Conservation (phyloP, 768 basidiomycete species). For the Chalciporus piperatus region DNA sequence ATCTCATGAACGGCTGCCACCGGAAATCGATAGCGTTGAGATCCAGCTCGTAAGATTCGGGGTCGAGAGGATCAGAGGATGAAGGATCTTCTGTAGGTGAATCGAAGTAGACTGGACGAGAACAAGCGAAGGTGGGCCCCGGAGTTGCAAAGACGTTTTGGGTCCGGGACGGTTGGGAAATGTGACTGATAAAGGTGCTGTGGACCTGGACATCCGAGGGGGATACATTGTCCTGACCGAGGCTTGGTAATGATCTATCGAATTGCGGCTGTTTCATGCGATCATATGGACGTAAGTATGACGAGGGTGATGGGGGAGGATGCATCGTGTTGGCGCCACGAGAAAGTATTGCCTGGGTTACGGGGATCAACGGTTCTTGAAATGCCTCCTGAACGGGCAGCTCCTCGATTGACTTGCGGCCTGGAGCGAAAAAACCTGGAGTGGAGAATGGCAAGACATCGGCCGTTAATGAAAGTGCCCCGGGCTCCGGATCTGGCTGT, state of each 20-base stretch:
- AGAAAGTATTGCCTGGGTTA: slow-evolving; percentile 9
- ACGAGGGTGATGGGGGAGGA: slow-evolving; percentile 3
- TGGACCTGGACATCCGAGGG: slow-evolving; percentile 16
- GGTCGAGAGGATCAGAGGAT: slow-evolving; percentile 37
- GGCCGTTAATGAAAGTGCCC: neutral
- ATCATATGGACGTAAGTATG: slow-evolving; percentile 19
- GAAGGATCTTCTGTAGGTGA: slow-evolving; percentile 50
- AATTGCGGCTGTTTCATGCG: slow-evolving; percentile 4
- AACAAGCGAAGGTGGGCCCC: slow-evolving; percentile 38
- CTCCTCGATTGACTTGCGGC: neutral
- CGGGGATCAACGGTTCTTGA: slow-evolving; percentile 3
- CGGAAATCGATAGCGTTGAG: slow-evolving; percentile 47
- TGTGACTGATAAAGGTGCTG: neutral
- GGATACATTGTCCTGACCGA: slow-evolving; percentile 2
- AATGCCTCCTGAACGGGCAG: neutral
- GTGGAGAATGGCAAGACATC: slow-evolving; percentile 23
- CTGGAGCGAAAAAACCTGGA: slow-evolving; percentile 19
- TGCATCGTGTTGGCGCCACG: slow-evolving; percentile 10
- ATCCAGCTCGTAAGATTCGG: slow-evolving; percentile 37
- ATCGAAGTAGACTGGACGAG: slow-evolving; percentile 46
- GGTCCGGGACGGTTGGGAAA: slow-evolving; percentile 1
- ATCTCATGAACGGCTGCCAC: slow-evolving; percentile 51
- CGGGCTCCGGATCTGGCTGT: neutral
- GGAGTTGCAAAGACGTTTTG: slow-evolving; percentile 44
- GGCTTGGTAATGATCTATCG: slow-evolving; percentile 4